Evolutionary conservation across 129 eudicot species (phyloP), one percentile per base, ranked within the genome.

Genomic region (Pittosporum tobira): DNA sequence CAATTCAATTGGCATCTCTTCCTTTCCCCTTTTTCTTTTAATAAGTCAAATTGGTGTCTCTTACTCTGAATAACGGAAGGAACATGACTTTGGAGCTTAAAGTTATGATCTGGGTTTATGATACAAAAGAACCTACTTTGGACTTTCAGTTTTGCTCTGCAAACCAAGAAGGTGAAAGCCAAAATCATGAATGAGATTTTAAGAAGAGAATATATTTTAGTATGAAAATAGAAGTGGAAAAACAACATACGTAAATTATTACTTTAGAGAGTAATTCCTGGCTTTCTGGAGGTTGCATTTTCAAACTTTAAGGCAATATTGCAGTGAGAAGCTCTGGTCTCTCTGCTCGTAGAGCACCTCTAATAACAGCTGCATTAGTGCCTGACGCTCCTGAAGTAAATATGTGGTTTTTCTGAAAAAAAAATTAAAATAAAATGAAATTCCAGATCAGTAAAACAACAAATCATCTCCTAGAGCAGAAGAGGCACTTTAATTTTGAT

Each of bases 341-440:
- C 71, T 91, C 98, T 34, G 98, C 98, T 76, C 98, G 81, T 70
- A 91, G 71, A 36, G 98, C 98, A 70, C 98, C 98, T 81, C 96
- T 83, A 23, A 91, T 91, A 23, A 91, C 98, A 61, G 98, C 98
- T 27, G 98, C 89, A 72, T 91, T 91, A 61, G 96, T 91, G 2
- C 98, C 98, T 43, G 98, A 78, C 58, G 98, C 96, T 67, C 98
- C 98, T 28, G 98, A 91, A 42, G 98, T 86, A 65, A 77, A 91
- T 27, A 91, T 91, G 72, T 91, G 96, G 59, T 86, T 91, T 78
- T 91, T 87, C 98, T 91, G 84, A 49, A 64, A 59, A n/a, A n/a
- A 48, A 57, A 28, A 54, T 26, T 60, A 19, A 25, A n/a, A 19
- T 4, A 20, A 36, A 3, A 67, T 48, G 14, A 54, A 47, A 24